A percentile compares a stretch with the other conserved stretches of the same genome.
Conservation (phyloP, 2,329 filamentous ascomycete species). For the Fusarium odoratissimum region DNA sequence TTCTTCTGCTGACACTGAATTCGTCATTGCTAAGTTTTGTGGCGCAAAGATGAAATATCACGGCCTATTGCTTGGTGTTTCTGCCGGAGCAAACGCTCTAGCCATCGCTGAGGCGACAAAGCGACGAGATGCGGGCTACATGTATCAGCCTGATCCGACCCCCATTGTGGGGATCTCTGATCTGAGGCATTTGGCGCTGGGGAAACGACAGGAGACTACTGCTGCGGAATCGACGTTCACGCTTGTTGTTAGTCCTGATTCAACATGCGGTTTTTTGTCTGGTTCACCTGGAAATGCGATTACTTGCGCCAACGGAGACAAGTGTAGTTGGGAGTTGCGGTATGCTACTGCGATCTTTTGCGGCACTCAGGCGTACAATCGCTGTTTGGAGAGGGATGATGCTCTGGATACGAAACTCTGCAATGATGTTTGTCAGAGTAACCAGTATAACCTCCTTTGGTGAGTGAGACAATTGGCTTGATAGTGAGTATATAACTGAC, state of each 20-base stretch:
- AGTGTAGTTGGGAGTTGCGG: conserved; percentile 20
- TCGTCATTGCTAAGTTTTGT: neutral
- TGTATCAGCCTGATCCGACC: conserved; percentile 16
- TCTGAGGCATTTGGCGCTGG: conserved; percentile 8
- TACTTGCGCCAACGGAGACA: conserved; percentile 12
- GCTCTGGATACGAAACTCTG: conserved; percentile 9
- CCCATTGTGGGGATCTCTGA: neutral
- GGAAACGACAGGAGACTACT: conserved; percentile 7
- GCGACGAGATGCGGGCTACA: conserved; percentile 6
- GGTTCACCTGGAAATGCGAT: conserved; percentile 30
- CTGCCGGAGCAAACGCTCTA: neutral
- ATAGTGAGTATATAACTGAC: rapidly evolving
- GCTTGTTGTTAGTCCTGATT: conserved; percentile 12
- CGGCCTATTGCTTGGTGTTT: neutral
- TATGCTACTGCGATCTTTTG: conserved; percentile 8
- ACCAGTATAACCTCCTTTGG: conserved; percentile 31
- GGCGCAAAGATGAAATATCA: conserved; percentile 1
- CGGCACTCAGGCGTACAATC: neutral
- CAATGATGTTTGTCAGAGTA: conserved; percentile 31
- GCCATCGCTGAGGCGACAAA: conserved; percentile 19
- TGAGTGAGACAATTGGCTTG: neutral
- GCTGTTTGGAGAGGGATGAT: neutral
- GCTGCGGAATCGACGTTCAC: conserved; percentile 1
- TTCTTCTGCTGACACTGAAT: neutral
- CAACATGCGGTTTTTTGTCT: conserved; percentile 29